Base-by-base conservation (phyloP, 2,329 filamentous ascomycete genomes). In the Penicillium sp. region DNA sequence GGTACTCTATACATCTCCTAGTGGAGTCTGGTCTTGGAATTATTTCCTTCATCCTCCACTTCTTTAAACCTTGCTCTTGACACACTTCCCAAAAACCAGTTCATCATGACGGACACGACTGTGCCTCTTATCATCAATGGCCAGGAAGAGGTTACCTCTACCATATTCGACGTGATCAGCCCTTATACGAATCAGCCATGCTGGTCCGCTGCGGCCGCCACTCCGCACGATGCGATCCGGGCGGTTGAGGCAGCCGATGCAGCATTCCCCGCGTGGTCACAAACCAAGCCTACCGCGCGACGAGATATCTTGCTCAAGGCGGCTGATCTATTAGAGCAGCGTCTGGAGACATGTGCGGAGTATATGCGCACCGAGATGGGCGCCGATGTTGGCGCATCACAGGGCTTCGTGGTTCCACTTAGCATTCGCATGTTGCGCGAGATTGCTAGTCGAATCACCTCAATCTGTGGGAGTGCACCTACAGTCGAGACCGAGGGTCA, bases 281-380 rank as follows among this genome's bases (percentile, higher is more conserved):
- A 71, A 39, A 75, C 76, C 2, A 77, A 77, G 22, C 76, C 79
- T 1, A 55, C 67, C n/a, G 52, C 70, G 12, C 79, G 82, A 18
- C 79, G 84, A 12, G 75, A 82, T 45, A 78, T 90, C 51, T 72
- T 92, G 33, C 69, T 85, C 45, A 79, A 77, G 57, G 80, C 83
- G 0, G 80, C 82, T 7, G 76, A 80, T 6, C 64, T 88, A 56
- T 64, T 35, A 2, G 59, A 63, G 23, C 43, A 47, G 12, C 54
- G 56, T 2, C 46, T 56, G 4, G 69, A 74, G 1, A 78, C 84
- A 55, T 65, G 84, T 17, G 64, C 57, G 3, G 58, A 67, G 28
- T 80, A 78, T 55, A 77, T 84, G 72, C 62, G 67, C 29, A 58
- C 68, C 8, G 73, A 79, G 59, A 79, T 73, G 31, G 75, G 72